Evolutionary conservation across 2,329 filamentous ascomycete genomes (phyloP), one percentile per base, ranked within the genome.

Genomic region (Harringtonia aguacate): DNA sequence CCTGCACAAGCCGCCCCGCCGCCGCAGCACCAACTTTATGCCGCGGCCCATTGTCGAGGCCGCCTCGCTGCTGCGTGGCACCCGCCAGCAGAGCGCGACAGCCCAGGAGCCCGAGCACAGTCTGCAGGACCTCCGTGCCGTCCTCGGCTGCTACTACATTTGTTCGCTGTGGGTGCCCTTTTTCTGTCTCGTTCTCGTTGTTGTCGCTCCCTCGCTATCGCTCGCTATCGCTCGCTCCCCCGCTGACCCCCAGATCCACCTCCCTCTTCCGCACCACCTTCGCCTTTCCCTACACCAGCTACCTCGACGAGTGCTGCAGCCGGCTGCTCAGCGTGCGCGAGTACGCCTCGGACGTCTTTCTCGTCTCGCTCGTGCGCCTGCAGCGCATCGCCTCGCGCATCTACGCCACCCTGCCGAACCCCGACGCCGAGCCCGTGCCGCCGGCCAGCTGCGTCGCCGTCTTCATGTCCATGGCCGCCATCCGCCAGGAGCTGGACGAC

Each of bases 111-210:
- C 53, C 1, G 39, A 37, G n/a, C 63, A 62, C 14, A 56, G 57
- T 3, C 44, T 57, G 1, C 56, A 61, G 1, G 65, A 68, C 29
- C 63, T 64, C 48, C 60, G 67, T 1, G 58, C 66, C 0, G 52
- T 64, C 3, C 48, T 70, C 1, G 67, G 65, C 0, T 58, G 59
- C 40, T 70, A 63, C 34, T 66, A 66, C 21, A 40, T 64, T 3
- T 56, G 58, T 7, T 22, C 43, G 9, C 14, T 40, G 36, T 43
- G 7, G 2, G 41, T 21, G 9, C 14, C 2, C 24, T 3, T 4
- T n/a, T 6, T 6, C 2, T 29, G 4, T 21, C 10, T 61, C 58
- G 1, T 38, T 64, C 61, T 61, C 51, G 31, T 58, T 41, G 20
- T 31, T 21, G 10, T 24, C 6, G 8, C 21, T n/a, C n/a, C 8